These are phyloP conservation scores for Suillus fuscotomentosus DNA, from an alignment of 768 basidiomycete species.

Conservation along the genomic window DNA sequence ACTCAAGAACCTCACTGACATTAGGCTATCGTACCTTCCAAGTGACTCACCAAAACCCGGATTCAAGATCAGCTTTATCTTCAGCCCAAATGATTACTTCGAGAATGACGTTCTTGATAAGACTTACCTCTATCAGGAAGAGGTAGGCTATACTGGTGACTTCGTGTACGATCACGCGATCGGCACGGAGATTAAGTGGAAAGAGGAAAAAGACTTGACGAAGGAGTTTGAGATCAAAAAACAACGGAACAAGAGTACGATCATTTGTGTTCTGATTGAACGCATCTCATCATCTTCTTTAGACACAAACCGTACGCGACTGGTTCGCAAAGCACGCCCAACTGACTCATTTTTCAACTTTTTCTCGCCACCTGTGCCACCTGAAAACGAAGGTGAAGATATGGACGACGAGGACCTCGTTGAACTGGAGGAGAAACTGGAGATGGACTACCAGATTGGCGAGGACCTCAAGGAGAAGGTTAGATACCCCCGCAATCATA, in stretches of 20 bases:
- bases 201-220: slow-evolving; percentile 96
- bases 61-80: slow-evolving; percentile 87
- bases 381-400: slow-evolving; percentile 64
- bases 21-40: slow-evolving; percentile 75
- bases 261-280: slow-evolving; percentile 1
- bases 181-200: slow-evolving; percentile 94
- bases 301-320: slow-evolving; percentile 84
- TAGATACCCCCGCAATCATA: slow-evolving; percentile 13
- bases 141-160: slow-evolving; percentile 95
- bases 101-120: slow-evolving; percentile 82
- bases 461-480: slow-evolving; percentile 98
- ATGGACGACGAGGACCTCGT: slow-evolving; percentile 84
- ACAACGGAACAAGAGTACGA: slow-evolving; percentile 96
- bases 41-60: slow-evolving; percentile 72
- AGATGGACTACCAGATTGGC: slow-evolving; percentile 97
- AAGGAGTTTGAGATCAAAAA: slow-evolving; percentile 99
- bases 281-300: slow-evolving; percentile 7
- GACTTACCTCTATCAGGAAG: slow-evolving; percentile 91
- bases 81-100: slow-evolving; percentile 84
- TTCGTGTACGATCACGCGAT: slow-evolving; percentile 94
- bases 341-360: slow-evolving; percentile 99
- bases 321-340: slow-evolving; percentile 83
- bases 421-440: slow-evolving; percentile 89
- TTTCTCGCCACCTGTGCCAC: slow-evolving; percentile 78
- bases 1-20: slow-evolving; percentile 78